Evolutionary conservation across 495 filamentous ascomycete genomes (phyloP), one percentile per base, ranked within the genome.

Genomic region (Polyplosphaeria fusca): DNA sequence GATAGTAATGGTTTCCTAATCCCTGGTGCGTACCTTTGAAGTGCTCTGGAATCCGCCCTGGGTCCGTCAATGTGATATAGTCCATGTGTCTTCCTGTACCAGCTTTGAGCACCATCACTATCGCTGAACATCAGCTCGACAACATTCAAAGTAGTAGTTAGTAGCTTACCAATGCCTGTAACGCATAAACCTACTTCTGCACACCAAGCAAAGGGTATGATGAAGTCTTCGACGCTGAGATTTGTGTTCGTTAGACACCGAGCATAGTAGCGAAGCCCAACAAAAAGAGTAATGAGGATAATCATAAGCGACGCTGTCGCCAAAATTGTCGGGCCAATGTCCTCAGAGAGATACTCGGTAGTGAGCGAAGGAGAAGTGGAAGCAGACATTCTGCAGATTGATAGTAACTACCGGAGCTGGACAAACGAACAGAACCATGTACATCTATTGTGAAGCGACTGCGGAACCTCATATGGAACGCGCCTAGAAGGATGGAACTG

Each of bases 241-340:
- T 37, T 43, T 20, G 47, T 47, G 14, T 46, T n/a, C 26, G 55
- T 44, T 4, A 58, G 30, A 40, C 47, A 47, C 11, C 55, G 55
- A 13, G 55, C 55, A 18, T 49, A 58, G 41, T 58, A 58, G 2
- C 55, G 22, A 11, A 58, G 32, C 12, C 25, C 41, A 25, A 58
- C 47, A 52, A 58, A 58, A 5, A 52, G 11, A 3, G 55, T 58
- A 16, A 38, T 46, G 16, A 58, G 41, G 20, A 58, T 45, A 30
- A 58, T 46, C 38, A 58, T 45, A 19, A 58, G 24, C 1, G 55
- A 58, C 0, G 55, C 55, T 16, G 55, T 58, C 12, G 55, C 55
- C 18, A 52, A n/a, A 13, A 58, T 51, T 12, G 55, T 39, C 14
- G 55, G 39, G 14, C 55, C 55, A 24, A 58, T 46, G 27, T 58